Base-by-base conservation (phyloP, 345 rosid genomes). In the Clarkia xantiana region DNA sequence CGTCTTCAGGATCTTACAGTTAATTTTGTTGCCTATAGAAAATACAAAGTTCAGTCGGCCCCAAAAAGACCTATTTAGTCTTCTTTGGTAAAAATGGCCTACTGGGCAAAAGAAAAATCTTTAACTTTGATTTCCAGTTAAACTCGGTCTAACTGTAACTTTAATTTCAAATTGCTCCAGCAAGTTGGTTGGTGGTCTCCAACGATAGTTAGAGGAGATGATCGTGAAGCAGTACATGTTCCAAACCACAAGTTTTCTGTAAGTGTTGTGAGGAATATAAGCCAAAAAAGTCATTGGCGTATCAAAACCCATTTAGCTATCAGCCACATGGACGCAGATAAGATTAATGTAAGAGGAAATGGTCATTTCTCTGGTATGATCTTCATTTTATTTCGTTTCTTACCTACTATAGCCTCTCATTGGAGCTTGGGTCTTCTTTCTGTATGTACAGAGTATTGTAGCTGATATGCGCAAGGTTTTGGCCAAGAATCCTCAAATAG, bases 161-260 rank as follows among this genome's bases (percentile, higher is more conserved):
- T 29, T 7, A 29, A 0, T 29, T 29, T 29, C 36, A 29, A 38
- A 16, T 38, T 34, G 50, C 59, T 61, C 49, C 75, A 89, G 95
- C 82, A 75, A 36, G 95, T 90, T 16, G 95, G 97, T 56, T 90
- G 97, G 94, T 90, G 97, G 97, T 85, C 95, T 41, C 95, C 95
- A 44, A 90, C 97, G 60, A 59, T 90, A 53, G 76, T 90, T 68
- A 79, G 95, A 69, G 97, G 90, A 43, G 95, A 89, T 64, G 95
- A 90, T 67, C 94, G 94, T 40, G 97, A 90, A 72, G 95, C 94
- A 43, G 76, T 85, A 62, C 95, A 90, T 65, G 86, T 90, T 67
- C 97, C 97, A 20, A 90, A 90, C 79, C 95, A 85, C 62, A 78
- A 82, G 61, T 90, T 90, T 51, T 77, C 80, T 11, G 78, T 85